Percentiles rank a stretch among this genome's conserved stretches.
These are phyloP conservation scores for Hondaea fermentalgiana DNA, from an alignment of 108 stramenopile species.

Conservation along the genomic window DNA sequence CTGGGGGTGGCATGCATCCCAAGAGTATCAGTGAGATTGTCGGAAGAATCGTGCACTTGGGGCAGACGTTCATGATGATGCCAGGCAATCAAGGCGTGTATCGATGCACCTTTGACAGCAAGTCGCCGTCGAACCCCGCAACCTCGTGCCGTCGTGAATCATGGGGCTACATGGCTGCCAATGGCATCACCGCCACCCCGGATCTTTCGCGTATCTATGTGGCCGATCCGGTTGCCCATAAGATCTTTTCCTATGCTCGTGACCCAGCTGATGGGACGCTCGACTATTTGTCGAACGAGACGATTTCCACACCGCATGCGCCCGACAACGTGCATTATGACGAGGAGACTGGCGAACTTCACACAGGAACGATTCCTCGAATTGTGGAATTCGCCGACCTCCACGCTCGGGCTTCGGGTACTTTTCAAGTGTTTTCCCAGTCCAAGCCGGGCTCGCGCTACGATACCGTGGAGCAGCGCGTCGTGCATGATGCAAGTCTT, in stretches of 20 bases:
- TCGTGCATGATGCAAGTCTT: neutral
- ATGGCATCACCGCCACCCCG: neutral
- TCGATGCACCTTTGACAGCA: neutral
- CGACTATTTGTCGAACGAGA: neutral
- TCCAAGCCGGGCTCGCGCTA: neutral
- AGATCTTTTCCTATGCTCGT: neutral
- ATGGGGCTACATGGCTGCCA: neutral
- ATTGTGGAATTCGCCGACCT: no score
- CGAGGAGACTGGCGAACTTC: neutral
- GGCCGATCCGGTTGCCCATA: neutral
- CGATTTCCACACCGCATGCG: neutral
- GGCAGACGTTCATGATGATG: neutral
- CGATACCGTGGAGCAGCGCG: neutral
- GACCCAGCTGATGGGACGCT: neutral
- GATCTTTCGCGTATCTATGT: neutral
- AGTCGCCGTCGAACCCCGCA: neutral
- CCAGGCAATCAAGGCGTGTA: neutral
- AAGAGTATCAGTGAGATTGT: neutral
- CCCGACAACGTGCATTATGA: neutral
- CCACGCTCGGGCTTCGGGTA: no score
- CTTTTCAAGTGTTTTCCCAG: no score
- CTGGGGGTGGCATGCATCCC: neutral
- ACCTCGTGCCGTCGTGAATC: neutral
- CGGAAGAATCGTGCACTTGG: neutral
- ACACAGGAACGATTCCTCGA: neutral